These are phyloP conservation scores for Talaromyces wortmannii DNA, from an alignment of 495 filamentous ascomycete genomes.

Conservation along the genomic window DNA sequence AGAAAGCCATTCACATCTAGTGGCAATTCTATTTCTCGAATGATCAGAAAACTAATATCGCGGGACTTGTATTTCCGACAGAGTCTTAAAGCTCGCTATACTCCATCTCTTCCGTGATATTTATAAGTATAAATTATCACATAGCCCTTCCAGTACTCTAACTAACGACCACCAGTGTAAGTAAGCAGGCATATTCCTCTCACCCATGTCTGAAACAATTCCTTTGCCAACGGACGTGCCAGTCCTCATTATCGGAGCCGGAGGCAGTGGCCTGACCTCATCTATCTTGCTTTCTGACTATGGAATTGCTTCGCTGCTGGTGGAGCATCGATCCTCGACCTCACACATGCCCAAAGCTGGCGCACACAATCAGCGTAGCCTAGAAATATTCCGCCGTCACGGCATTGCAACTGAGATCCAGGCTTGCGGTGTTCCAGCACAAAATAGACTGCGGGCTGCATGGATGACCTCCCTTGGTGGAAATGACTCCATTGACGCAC, in stretches of 20 bases:
- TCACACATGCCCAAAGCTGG: constrained; percentile 8
- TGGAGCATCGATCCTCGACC: constrained; percentile 6
- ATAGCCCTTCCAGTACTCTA: too few species aligned
- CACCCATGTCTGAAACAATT: too few species aligned
- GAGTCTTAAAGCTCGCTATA: too few species aligned
- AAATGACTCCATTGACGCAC: neutral
- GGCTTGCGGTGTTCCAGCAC: constrained; percentile 1
- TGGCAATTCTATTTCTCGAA: too few species aligned
- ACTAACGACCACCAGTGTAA: too few species aligned
- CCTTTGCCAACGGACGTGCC: neutral
- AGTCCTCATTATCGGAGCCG: constrained; percentile 6
- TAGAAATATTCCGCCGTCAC: constrained; percentile 10
- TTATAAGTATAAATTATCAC: too few species aligned
- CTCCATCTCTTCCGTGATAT: too few species aligned
- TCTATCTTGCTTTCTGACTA: constrained; percentile 7
- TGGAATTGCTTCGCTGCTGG: constrained; percentile 2
- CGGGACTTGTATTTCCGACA: too few species aligned
- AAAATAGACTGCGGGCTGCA: neutral
- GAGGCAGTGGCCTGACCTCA: constrained; percentile 4
- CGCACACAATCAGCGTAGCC: constrained; percentile 10
- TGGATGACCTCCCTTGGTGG: neutral
- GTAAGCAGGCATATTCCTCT: too few species aligned
- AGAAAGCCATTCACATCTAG: too few species aligned
- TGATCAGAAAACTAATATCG: too few species aligned
- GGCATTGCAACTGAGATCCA: constrained; percentile 7